Evolutionary conservation across 1,284 basidiomycete species (phyloP), one percentile per base, ranked within the genome.

Genomic region (Cryptococcus hybrid): DNA sequence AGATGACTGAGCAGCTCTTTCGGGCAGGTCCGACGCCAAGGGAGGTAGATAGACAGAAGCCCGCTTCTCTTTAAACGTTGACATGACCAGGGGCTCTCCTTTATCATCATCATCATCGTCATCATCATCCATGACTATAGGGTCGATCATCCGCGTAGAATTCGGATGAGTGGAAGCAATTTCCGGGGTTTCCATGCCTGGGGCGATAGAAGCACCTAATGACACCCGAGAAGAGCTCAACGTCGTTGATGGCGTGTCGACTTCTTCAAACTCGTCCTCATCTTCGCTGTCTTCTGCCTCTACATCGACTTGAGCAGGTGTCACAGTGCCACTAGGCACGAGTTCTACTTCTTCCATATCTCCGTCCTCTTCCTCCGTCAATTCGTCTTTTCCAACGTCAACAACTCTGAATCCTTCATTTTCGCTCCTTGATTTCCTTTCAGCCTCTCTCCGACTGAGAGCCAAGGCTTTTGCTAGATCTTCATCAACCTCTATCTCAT

Each of bases 401-500:
- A 24, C 48, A 13, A 63, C 65, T 30, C 30, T 30, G 30, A 30
- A 30, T 1, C 65, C 63, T 18, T 65, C 61, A 1, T 57, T 42
- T 30, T 52, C 42, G 36, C 47, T 51, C 3, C 42, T 50, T 47
- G 56, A 52, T 36, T 48, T 24, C 36, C 60, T 40, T 46, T 66
- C 65, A 18, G 60, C 59, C 24, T 70, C 64, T 50, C 52, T 51
- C 38, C 67, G 47, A 53, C 65, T 72, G 47, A 71, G 45, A 0
- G 71, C 70, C 24, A 72, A 52, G 0, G 73, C 71, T 24, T 64
- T 56, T 5, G 68, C 74, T 3, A 75, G 63, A 38, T 70, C 70
- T 18, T 57, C 60, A 54, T 74, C 74, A 0, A 71, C 63, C 44
- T 67, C 68, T 11, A 70, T 69, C 56, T 76, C 75, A 50, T 75